A percentile compares a stretch with the other conserved stretches of the same genome.
phyloP scores from a whole-genome alignment of 2,329 filamentous ascomycete species.

The Keithomyces neogunnii region DNA sequence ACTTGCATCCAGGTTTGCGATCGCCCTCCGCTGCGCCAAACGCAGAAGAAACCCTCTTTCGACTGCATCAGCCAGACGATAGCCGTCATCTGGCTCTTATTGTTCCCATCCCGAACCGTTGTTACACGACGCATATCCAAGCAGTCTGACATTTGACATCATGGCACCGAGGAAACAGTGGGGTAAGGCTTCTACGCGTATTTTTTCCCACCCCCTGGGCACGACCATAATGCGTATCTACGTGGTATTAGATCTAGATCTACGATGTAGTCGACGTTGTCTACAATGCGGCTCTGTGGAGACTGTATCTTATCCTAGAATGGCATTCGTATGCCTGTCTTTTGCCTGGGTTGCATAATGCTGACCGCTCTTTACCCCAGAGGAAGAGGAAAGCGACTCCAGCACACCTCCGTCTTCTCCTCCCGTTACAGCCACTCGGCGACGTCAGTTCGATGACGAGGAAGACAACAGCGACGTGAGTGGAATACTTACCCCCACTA shows the following conservation, averaged over 20 bases:
- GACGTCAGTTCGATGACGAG: conserved; percentile 78
- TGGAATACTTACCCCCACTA: conserved; percentile 1
- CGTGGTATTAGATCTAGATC: not conserved
- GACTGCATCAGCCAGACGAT: not conserved
- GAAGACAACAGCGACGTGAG: conserved; percentile 75
- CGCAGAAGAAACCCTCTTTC: not conserved
- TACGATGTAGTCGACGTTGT: not conserved
- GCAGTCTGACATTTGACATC: conserved; percentile 18
- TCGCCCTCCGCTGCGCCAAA: not conserved
- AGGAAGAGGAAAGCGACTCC: conserved; percentile 32
- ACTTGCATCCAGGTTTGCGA: not conserved
- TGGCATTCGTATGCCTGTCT: not conserved
- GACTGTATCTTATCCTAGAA: conserved; percentile 2
- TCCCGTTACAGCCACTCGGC: conserved; percentile 29
- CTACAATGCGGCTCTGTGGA: conserved; percentile 3
- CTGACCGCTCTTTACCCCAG: conserved; percentile 18
- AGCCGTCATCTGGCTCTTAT: not conserved
- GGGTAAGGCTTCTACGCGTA: conserved; percentile 24
- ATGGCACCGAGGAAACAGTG: conserved; percentile 35
- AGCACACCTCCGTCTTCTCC: conserved; percentile 28
- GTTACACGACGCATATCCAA: not conserved
- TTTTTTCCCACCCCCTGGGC: conserved; percentile 6
- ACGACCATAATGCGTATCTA: not conserved
- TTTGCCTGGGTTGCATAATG: conserved; percentile 6
- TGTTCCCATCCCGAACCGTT: not conserved